Evolutionary conservation across 306 rosid species (phyloP), one percentile per base, ranked within the genome.

Genomic region (Abrus precatorius): DNA sequence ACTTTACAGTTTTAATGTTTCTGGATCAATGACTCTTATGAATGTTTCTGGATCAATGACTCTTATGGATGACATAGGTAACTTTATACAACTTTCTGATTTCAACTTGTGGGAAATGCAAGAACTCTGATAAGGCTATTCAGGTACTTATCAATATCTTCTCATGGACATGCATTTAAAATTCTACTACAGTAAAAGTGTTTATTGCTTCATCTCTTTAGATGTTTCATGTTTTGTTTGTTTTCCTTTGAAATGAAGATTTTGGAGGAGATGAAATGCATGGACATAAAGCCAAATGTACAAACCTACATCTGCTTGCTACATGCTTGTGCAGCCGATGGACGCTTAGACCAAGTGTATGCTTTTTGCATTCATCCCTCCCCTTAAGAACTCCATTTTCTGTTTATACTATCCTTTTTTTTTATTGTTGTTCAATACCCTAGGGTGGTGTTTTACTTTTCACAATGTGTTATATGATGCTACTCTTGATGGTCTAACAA

Each of bases 271-370:
- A 95, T 93, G 98, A 93, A 90, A 89, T 82, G 64, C 67, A 63
- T 77, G 84, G 92, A 91, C 60, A 90, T 91, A 82, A 92, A 92
- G 90, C 98, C 99, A 59, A 89, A 82, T 85, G 86, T 86, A 20
- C 97, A 90, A 73, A 93, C 98, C 52, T 95, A 86, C 81, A 74
- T 90, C 84, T 95, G 98, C 85, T 89, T 95, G 72, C 90, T 95
- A n/a, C 85, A 93, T 81, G 92, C 98, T 54, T 95, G 96, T 79
- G 99, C 99, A 56, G 88, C 97, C 11, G 80, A 88, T 63, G 99
- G 97, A 69, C 90, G 94, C 57, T 27, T 90, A 52, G 98, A 95
- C 85, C 88, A 83, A 85, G 99, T 89, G 98, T 95, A 95, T 86
- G 97, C 55, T 72, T 60, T 36, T 32, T 34, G 2, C 14, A 29